Conservation (phyloP, 2,329 filamentous ascomycete genomes). For the Cordyceps cateniannulata region DNA sequence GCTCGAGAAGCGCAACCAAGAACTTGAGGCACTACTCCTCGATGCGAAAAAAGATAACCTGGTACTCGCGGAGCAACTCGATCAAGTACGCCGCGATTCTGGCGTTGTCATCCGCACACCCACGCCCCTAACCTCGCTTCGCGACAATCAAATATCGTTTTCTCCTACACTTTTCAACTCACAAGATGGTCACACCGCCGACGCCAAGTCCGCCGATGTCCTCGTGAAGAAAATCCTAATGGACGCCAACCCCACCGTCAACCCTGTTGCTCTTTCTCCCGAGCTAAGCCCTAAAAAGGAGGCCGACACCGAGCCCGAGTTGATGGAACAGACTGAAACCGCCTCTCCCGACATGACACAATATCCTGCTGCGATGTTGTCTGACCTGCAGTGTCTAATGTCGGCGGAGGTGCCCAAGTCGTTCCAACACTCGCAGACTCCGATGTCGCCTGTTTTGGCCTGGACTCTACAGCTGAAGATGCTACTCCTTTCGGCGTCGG, state of each 20-base stretch:
- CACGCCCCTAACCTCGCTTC: slow-evolving; percentile 36
- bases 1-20: slow-evolving; percentile 67
- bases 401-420: slow-evolving; percentile 58
- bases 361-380: slow-evolving; percentile 99
- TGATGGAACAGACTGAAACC: slow-evolving; percentile 22
- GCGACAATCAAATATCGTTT: slow-evolving; percentile 46
- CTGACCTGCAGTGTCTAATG: slow-evolving; percentile 99
- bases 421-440: slow-evolving; percentile 38
- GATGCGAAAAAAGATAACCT: slow-evolving; percentile 51
- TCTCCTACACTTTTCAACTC: slow-evolving; percentile 53
- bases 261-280: slow-evolving; percentile 57
- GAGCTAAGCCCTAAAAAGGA: slow-evolving; percentile 47
- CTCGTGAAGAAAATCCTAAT: slow-evolving; percentile 40
- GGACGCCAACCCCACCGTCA: slow-evolving; percentile 44
- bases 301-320: slow-evolving; percentile 9
- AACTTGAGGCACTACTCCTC: slow-evolving; percentile 57
- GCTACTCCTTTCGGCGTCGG: slow-evolving; percentile 61
- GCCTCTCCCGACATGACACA: slow-evolving; percentile 87
- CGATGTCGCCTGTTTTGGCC: slow-evolving; percentile 31
- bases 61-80: slow-evolving; percentile 43
- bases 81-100: slow-evolving; percentile 39
- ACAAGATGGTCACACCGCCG: slow-evolving; percentile 30
- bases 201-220: slow-evolving; percentile 24
- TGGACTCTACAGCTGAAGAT: slow-evolving; percentile 50
- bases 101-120: slow-evolving; percentile 35